A percentile compares a stretch with the other conserved stretches of the same genome.
These are phyloP conservation scores for Letharia lupina DNA, from an alignment of 495 filamentous ascomycete genomes.

Conservation along the genomic window DNA sequence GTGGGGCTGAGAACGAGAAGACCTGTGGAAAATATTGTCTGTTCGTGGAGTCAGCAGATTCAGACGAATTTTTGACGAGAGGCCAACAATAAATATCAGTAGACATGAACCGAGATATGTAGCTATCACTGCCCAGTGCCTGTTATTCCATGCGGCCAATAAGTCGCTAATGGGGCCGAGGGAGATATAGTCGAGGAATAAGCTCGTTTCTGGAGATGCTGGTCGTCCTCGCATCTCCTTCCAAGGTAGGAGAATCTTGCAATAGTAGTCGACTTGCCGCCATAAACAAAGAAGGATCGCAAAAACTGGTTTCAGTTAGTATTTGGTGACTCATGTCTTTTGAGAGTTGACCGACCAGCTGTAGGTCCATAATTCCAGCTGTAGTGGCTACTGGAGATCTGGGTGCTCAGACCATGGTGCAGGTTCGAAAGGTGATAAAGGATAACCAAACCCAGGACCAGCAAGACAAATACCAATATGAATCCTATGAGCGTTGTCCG, in stretches of 20 bases:
- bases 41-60: not conserved
- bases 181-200: not conserved
- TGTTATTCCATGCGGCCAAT: not conserved
- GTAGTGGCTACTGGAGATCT: not conserved
- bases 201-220: not conserved
- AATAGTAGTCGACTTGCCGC: not conserved
- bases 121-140: conserved; percentile 2
- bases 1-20: not conserved
- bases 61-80: not conserved
- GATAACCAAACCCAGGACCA: not conserved
- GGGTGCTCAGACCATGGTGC: not conserved
- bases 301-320: not conserved
- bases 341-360: not conserved
- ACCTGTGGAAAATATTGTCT: not conserved
- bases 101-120: not conserved
- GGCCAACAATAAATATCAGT: not conserved
- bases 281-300: not conserved
- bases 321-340: not conserved
- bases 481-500: not conserved
- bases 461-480: not conserved
- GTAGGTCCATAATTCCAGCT: conserved; percentile 2
- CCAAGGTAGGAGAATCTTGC: conserved; percentile 3
- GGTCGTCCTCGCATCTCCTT: not conserved
- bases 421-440: not conserved
- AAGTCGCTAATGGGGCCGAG: not conserved